phyloP scores from a whole-genome alignment of 2,329 filamentous ascomycete species.

The Arthroderma sp. region DNA sequence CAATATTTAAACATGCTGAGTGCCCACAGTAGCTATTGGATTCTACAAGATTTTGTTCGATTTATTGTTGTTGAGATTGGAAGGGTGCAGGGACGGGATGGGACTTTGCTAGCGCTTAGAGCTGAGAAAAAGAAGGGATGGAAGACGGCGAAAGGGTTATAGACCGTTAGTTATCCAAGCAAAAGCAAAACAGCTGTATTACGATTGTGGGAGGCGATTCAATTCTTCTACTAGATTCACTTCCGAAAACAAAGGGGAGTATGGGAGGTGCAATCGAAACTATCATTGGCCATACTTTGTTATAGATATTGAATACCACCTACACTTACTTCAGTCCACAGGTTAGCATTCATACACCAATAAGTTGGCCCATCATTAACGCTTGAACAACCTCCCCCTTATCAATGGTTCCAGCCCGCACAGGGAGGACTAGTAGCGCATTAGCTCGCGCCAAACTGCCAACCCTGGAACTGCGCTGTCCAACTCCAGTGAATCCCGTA shows the following conservation, averaged over 20 bases:
- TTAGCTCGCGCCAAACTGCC: constrained; percentile 84
- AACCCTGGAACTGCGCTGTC: constrained; percentile 75
- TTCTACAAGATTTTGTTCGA: constrained; percentile 71
- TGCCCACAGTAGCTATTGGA: constrained; percentile 92
- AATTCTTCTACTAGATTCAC: too few relatives aligned
- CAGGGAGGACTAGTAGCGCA: constrained; percentile 54
- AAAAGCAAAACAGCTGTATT: too few relatives aligned
- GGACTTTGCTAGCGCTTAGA: constrained; percentile 40
- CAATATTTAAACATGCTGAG: constrained; percentile 96
- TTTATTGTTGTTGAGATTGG: constrained; percentile 84
- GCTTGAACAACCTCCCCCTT: constrained; percentile 64
- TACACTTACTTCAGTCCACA: too few relatives aligned
- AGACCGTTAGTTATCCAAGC: too few relatives aligned
- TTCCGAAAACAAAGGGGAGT: too few relatives aligned
- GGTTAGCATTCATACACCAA: too few relatives aligned
- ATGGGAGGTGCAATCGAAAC: too few relatives aligned
- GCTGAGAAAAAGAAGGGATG: constrained; percentile 39
- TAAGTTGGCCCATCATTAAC: constrained; percentile 55
- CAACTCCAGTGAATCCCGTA: constrained; percentile 51
- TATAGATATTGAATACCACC: too few relatives aligned
- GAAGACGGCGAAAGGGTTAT: constrained; percentile 28
- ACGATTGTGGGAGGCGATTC: too few relatives aligned
- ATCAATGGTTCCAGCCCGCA: constrained; percentile 40
- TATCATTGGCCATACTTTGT: too few relatives aligned
- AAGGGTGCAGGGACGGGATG: constrained; percentile 52